These are phyloP conservation scores for Aspergillus avenaceus DNA, from an alignment of 495 filamentous ascomycete genomes.

Conservation along the genomic window DNA sequence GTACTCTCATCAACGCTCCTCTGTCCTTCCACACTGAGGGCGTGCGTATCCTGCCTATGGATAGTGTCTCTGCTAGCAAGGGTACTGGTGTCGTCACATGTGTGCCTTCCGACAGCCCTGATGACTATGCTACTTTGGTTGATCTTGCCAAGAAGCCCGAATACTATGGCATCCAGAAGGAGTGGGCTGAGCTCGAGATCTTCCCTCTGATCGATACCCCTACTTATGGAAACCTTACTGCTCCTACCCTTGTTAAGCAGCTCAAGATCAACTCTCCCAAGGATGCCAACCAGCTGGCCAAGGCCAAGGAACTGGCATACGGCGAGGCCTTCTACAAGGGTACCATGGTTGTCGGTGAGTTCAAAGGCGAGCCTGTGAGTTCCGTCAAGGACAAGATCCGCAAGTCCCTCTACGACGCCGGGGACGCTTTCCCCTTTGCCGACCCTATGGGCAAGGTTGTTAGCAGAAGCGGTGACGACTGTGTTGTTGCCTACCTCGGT, in stretches of 20 bases:
- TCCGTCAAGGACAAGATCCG: slow-evolving; percentile 82
- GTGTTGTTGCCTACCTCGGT: slow-evolving; percentile 87
- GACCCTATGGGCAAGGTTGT: slow-evolving; percentile 89
- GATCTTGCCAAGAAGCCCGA: slow-evolving; percentile 96
- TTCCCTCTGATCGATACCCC: slow-evolving; percentile 86
- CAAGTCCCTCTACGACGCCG: slow-evolving; percentile 69
- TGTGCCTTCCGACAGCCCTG: slow-evolving; percentile 91
- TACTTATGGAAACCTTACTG: slow-evolving; percentile 79
- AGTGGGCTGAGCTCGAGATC: slow-evolving; percentile 91
- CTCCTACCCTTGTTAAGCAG: slow-evolving; percentile 78
- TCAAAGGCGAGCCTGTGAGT: slow-evolving; percentile 80
- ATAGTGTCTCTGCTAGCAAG: slow-evolving; percentile 83
- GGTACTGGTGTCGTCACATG: slow-evolving; percentile 95
- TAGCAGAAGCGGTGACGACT: slow-evolving; percentile 81
- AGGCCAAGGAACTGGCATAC: slow-evolving; percentile 95
- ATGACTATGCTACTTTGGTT: slow-evolving; percentile 85
- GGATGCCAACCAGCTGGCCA: slow-evolving; percentile 79
- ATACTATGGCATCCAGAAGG: slow-evolving; percentile 93
- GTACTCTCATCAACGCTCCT: slow-evolving; percentile 81
- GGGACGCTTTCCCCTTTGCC: slow-evolving; percentile 84
- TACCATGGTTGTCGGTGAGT: slow-evolving; percentile 84
- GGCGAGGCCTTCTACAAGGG: slow-evolving; percentile 98
- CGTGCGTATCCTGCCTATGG: slow-evolving; percentile 92
- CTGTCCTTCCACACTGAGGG: slow-evolving; percentile 80
- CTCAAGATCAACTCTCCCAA: slow-evolving; percentile 97